These are phyloP conservation scores for Eremothecium gossypii DNA, from an alignment of 1,139 yeast genomes.

Conservation along the genomic window DNA sequence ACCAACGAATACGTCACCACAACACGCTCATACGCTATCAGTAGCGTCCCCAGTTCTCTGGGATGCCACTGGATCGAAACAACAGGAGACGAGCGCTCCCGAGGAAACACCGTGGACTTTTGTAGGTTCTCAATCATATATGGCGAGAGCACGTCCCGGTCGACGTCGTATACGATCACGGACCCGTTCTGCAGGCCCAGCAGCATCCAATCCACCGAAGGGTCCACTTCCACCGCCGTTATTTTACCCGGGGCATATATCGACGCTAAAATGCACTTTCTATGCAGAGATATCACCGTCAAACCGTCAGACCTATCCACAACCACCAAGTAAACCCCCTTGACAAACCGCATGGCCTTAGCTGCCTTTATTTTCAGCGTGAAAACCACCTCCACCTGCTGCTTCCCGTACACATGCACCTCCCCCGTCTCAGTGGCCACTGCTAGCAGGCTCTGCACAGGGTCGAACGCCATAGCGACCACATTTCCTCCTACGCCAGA, in stretches of 20 bases:
- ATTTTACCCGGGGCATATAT: conserved; percentile 53
- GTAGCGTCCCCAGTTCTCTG: conserved; percentile 69
- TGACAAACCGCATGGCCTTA: conserved; percentile 52
- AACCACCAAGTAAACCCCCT: conserved; percentile 72
- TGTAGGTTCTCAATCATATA: conserved; percentile 68
- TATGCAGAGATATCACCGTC: conserved; percentile 59
- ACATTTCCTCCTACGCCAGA: conserved; percentile 55
- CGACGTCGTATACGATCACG: conserved; percentile 72
- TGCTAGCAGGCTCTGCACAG: conserved; percentile 79
- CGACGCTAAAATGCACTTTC: conserved; percentile 48
- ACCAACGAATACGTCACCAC: conserved; percentile 65
- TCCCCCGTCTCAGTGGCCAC: conserved; percentile 63
- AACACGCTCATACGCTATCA: conserved; percentile 63
- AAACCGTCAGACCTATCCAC: conserved; percentile 48
- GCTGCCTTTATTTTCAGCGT: conserved; percentile 44
- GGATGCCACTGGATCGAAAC: conserved; percentile 72
- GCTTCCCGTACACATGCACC: conserved; percentile 76
- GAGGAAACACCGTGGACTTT: conserved; percentile 32
- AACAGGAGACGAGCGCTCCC: conserved; percentile 45
- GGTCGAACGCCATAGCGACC: conserved; percentile 68
- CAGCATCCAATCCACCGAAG: conserved; percentile 78
- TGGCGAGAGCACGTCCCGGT: conserved; percentile 59
- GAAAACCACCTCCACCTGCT: conserved; percentile 67
- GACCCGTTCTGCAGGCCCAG: conserved; percentile 76
- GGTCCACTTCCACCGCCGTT: conserved; percentile 67